Conservation (phyloP, 1,139 yeast species). For the Sugiyamaella neomexicana region DNA sequence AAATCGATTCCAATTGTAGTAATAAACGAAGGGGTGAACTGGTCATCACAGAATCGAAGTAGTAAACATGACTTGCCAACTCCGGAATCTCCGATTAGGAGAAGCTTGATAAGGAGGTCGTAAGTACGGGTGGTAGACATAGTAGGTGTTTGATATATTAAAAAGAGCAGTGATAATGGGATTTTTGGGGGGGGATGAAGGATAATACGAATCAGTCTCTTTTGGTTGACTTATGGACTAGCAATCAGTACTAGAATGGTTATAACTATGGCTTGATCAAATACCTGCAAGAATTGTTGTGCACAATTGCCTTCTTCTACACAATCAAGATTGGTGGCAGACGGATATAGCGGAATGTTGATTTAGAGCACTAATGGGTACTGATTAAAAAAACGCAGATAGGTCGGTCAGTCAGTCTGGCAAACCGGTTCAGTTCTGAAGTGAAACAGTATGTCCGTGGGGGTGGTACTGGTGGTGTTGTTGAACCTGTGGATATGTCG, state of each 20-base stretch:
- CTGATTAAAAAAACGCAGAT: neutral
- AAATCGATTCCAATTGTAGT: slow-evolving; percentile 98
- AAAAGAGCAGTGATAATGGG: too few species aligned
- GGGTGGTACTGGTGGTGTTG: neutral
- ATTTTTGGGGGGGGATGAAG: too few species aligned
- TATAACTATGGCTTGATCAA: too few species aligned
- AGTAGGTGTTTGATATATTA: neutral
- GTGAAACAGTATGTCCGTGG: neutral
- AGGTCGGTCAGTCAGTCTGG: neutral
- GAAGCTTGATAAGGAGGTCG: slow-evolving; percentile 90
- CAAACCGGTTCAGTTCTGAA: too few species aligned
- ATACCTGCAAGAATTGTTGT: too few species aligned
- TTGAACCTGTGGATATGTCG: neutral
- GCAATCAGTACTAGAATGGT: too few species aligned
- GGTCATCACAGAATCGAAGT: slow-evolving; percentile 93
- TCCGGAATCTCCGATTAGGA: slow-evolving; percentile 91
- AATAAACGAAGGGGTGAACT: slow-evolving; percentile 92
- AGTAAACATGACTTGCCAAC: slow-evolving; percentile 96
- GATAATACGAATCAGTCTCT: too few species aligned
- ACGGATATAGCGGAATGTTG: too few species aligned
- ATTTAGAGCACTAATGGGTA: too few species aligned
- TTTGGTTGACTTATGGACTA: too few species aligned
- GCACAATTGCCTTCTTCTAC: too few species aligned
- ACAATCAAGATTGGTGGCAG: too few species aligned
- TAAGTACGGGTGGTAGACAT: slow-evolving; percentile 65